A percentile compares a stretch with the other conserved stretches of the same genome.
Evolutionary conservation across 257 asterid species (phyloP).

Genomic region (Nicotiana undulata): DNA sequence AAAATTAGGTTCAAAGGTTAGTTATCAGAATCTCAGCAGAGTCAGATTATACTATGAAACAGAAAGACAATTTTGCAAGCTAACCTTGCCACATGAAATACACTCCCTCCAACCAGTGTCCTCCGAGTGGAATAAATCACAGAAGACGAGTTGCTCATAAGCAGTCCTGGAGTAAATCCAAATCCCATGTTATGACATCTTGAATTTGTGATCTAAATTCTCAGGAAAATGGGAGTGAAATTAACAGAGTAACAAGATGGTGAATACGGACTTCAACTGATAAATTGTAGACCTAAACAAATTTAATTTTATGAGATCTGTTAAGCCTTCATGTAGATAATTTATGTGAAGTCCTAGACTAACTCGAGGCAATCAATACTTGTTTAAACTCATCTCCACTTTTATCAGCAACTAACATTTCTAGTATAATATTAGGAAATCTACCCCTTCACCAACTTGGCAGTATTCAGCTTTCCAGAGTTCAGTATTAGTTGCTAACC

Average conservation of each 20-base stretch:
- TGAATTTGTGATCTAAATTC: background rate
- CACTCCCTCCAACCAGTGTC: conserved; percentile 97
- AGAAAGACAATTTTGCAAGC: background rate
- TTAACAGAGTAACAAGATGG: background rate
- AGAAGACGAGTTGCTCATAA: conserved; percentile 65
- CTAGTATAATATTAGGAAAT: background rate
- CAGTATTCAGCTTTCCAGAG: background rate
- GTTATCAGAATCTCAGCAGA: background rate
- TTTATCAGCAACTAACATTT: background rate
- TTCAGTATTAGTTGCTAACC: background rate
- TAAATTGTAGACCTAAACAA: background rate
- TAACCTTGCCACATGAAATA: conserved; percentile 81
- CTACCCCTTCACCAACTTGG: background rate
- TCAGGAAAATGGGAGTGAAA: background rate
- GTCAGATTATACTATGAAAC: background rate
- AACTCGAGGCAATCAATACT: background rate
- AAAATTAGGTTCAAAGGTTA: conserved; percentile 2
- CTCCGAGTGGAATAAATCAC: conserved; percentile 75
- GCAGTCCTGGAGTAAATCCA: conserved; percentile 52
- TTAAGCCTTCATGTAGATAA: background rate
- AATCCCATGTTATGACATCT: conserved; percentile 4
- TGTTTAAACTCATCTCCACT: background rate
- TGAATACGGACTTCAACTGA: background rate
- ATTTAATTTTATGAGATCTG: background rate
- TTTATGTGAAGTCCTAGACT: background rate